These are phyloP conservation scores for Apophysomyces sp. DNA, from an alignment of 371 early-diverging fungal genomes.

Conservation along the genomic window DNA sequence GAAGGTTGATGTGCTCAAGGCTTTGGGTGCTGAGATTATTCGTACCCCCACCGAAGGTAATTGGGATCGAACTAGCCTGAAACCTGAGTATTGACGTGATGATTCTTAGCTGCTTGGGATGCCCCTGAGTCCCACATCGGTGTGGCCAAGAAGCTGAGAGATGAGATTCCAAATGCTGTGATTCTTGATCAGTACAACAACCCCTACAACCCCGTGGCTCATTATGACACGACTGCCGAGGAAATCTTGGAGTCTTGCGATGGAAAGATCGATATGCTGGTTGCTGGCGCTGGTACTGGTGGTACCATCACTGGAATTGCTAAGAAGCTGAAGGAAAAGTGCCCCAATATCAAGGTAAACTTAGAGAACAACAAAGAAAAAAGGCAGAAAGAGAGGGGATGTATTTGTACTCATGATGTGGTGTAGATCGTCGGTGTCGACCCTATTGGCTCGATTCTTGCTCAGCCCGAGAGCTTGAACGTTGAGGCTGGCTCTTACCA, in stretches of 20 bases:
- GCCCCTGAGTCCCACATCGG: slow-evolving; percentile 97
- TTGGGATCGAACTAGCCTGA: neutral
- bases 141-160: slow-evolving; percentile 89
- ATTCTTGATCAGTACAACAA: slow-evolving; percentile 96
- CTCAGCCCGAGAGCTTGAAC: slow-evolving; percentile 85
- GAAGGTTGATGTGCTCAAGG: slow-evolving; percentile 96
- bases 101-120: slow-evolving; percentile 85
- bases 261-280: slow-evolving; percentile 94
- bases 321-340: slow-evolving; percentile 89
- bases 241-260: slow-evolving; percentile 84
- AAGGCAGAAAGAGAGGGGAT: neutral
- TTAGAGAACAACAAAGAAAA: neutral
- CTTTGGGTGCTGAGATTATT: slow-evolving; percentile 95
- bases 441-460: slow-evolving; percentile 93
- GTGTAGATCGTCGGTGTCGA: slow-evolving; percentile 88
- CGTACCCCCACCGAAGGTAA: slow-evolving; percentile 92
- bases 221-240: slow-evolving; percentile 92
- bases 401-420: neutral
- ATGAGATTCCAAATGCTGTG: slow-evolving; percentile 92
- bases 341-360: slow-evolving; percentile 77
- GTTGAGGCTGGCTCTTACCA: slow-evolving; percentile 54
- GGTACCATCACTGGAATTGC: slow-evolving; percentile 97
- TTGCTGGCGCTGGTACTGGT: slow-evolving; percentile 96
- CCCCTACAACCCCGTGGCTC: slow-evolving; percentile 95
- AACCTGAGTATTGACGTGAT: neutral